Base-by-base conservation (phyloP, 2,329 filamentous ascomycete species). In the Microdochium paspali region DNA sequence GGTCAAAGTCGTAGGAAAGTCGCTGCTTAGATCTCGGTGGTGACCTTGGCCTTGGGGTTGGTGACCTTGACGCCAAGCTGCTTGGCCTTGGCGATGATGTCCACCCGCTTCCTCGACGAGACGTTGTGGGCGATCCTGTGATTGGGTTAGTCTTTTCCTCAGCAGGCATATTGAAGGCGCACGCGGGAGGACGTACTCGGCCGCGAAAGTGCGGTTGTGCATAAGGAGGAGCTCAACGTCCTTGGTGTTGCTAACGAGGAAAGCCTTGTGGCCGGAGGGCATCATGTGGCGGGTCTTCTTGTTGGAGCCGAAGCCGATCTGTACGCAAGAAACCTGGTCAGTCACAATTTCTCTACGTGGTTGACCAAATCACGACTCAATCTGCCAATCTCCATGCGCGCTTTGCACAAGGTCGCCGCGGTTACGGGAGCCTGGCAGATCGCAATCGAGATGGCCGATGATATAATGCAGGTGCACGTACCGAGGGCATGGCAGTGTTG, bases 301-400 rank as follows among this genome's bases (percentile, higher is more conserved):
- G 88, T 97, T 97, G 77, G 87, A 93, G 63, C 93, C 90, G 72
- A 90, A 98, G 67, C 93, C 93, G 71, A 98, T 98, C 93, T 96
- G 69, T 54, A 46, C 23, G 25, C 52, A 50, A 51, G 25, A 21
- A 47, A 50, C 46, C 24, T 21, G 21, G 39, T 43, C 15, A 43
- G 39, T 21, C 35, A 40, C 20, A 15, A 43, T 12, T n/a, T 21
- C 18, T 15, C 10, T 43, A 12, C 20, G 4, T 24, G 5, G 24
- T 13, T 21, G 20, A 18, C 4, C 18, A 12, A 21, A 15, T 12
- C 15, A 21, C 20, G 18, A 23, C 39, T 7, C n/a, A n/a, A n/a
- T n/a, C n/a, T n/a, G n/a, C n/a, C n/a, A n/a, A n/a, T n/a, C n/a
- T n/a, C n/a, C n/a, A n/a, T n/a, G n/a, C n/a, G n/a, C n/a, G n/a